Conservation (phyloP, 495 filamentous ascomycete species). For the Cudoniella acicularis region DNA sequence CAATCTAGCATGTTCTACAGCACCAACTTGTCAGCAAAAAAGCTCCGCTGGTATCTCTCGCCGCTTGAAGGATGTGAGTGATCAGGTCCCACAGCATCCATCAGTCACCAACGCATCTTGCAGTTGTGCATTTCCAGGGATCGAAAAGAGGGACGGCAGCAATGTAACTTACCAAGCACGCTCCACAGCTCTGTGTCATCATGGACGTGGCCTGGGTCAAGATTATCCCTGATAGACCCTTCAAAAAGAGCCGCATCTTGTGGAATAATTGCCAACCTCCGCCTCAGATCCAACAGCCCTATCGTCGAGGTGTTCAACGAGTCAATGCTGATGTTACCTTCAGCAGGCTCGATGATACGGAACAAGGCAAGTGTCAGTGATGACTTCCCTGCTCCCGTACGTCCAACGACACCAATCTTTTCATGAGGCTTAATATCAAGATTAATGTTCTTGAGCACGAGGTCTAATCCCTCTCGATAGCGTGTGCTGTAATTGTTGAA, state of each 20-base stretch:
- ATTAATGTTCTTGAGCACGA: constrained; percentile 89
- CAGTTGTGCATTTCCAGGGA: not conserved
- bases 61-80: constrained; percentile 14
- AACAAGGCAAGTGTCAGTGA: constrained; percentile 92
- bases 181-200: constrained; percentile 98
- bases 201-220: constrained; percentile 92
- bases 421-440: constrained; percentile 91
- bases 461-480: constrained; percentile 82
- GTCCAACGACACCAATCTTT: constrained; percentile 96
- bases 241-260: constrained; percentile 98
- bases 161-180: constrained; percentile 75
- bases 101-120: not conserved
- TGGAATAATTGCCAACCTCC: constrained; percentile 94
- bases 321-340: constrained; percentile 85
- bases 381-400: constrained; percentile 95
- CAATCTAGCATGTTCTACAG: constrained; percentile 81
- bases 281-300: constrained; percentile 82
- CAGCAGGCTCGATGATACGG: constrained; percentile 84
- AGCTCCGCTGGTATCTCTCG: constrained; percentile 19
- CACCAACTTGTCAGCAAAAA: constrained; percentile 22
- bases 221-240: constrained; percentile 91
- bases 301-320: constrained; percentile 83
- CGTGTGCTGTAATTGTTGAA: constrained; percentile 93
- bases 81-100: constrained; percentile 14
- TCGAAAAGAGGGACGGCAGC: not conserved